Conservation (phyloP, 202 grass and related monocot genomes). For the Dendrocalamus latiflorus region DNA sequence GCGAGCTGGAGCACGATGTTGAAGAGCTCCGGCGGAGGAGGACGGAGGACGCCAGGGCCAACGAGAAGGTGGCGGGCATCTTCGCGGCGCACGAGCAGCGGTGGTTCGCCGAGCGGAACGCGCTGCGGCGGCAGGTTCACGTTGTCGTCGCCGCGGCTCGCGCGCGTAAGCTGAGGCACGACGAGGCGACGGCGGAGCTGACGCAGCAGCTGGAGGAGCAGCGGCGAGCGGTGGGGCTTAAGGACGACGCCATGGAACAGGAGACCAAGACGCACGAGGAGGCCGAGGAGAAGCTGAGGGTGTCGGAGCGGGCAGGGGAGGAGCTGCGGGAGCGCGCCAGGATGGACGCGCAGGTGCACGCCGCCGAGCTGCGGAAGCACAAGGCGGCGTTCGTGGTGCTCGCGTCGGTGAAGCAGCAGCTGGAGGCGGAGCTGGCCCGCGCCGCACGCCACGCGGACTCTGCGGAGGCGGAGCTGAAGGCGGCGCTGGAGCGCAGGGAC, state of each 20-base stretch:
- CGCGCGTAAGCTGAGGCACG: conserved; percentile 35
- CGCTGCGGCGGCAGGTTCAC: conserved; percentile 53
- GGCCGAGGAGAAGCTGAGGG: conserved; percentile 40
- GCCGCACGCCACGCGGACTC: conserved; percentile 41
- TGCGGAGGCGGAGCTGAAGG: conserved; percentile 38
- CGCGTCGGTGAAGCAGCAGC: conserved; percentile 49
- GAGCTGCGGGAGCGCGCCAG: conserved; percentile 42
- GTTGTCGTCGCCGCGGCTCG: conserved; percentile 49
- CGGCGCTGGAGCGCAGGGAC: conserved; percentile 31
- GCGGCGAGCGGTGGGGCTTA: conserved; percentile 11
- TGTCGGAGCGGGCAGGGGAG: conserved; percentile 23
- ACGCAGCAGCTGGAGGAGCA: conserved; percentile 44
- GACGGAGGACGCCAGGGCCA: conserved; percentile 70
- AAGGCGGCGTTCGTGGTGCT: conserved; percentile 58
- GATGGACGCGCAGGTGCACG: conserved; percentile 43
- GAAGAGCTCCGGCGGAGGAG: conserved; percentile 46
- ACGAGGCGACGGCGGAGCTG: conserved; percentile 26
- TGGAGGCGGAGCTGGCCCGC: conserved; percentile 55
- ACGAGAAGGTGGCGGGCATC: conserved; percentile 84
- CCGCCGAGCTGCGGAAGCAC: conserved; percentile 59
- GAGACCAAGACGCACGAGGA: conserved; percentile 30
- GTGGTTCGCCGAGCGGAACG: conserved; percentile 61
- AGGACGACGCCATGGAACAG: conserved; percentile 46
- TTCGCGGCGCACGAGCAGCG: conserved; percentile 74
- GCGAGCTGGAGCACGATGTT: conserved; percentile 27